Evolutionary conservation across 805 yeast genomes (phyloP).

Genomic region (Clavispora carvajalis): DNA sequence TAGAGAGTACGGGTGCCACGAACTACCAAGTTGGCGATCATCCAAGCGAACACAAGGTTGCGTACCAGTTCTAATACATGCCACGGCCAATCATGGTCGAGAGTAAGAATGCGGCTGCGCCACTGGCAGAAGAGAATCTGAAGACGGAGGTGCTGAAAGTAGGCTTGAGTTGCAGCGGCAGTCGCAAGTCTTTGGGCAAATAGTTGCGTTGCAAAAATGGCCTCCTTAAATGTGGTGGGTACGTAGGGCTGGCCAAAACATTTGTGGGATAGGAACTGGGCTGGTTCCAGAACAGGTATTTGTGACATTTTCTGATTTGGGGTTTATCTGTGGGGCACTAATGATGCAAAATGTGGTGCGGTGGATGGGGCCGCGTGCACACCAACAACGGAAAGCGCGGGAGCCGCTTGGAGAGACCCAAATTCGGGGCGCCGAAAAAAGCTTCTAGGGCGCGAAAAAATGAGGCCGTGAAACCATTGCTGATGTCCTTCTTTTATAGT

Average conservation of each 20-base stretch:
- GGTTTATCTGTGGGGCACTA: no score
- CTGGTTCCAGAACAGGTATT: background rate
- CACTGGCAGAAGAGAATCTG: background rate
- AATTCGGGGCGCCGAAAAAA: no score
- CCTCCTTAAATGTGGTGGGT: slow-evolving; percentile 9
- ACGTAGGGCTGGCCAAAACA: slow-evolving; percentile 20
- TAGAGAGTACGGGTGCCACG: slow-evolving; percentile 7
- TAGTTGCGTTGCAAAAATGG: background rate
- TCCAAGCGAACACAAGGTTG: background rate
- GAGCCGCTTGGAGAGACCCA: no score
- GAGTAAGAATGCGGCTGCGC: background rate
- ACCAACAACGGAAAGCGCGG: background rate
- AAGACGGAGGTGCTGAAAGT: background rate
- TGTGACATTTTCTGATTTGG: no score
- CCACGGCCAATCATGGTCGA: background rate
- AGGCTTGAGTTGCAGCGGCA: background rate
- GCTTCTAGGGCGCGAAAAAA: no score
- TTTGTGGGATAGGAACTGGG: slow-evolving; percentile 9
- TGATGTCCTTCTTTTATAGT: no score
- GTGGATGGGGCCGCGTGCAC: background rate
- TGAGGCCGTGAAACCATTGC: no score
- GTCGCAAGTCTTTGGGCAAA: background rate
- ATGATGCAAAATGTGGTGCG: background rate
- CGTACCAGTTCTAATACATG: background rate
- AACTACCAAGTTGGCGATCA: background rate